Conservation (phyloP, 208 protist genomes). For the Leptomonas pyrrhocoris region DNA sequence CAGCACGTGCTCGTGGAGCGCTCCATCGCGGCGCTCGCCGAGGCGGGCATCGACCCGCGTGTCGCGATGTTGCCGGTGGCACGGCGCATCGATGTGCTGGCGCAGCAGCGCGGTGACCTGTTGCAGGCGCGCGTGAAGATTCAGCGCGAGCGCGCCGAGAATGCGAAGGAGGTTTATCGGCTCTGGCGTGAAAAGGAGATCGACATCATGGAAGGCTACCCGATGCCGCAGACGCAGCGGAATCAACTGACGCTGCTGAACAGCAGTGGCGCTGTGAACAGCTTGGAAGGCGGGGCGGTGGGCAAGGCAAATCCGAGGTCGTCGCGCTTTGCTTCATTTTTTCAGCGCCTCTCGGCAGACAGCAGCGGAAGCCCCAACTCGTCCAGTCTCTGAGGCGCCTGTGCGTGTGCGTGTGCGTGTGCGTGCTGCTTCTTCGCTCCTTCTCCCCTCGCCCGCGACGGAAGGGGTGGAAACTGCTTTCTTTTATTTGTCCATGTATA, state of each 20-base stretch:
- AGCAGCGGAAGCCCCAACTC: not conserved
- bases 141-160: slow-evolving; percentile 67
- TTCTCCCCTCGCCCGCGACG: too few relatives aligned
- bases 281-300: not conserved
- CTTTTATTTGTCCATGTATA: too few relatives aligned
- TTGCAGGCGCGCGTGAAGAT: slow-evolving; percentile 43
- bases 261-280: not conserved
- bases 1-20: slow-evolving; percentile 72
- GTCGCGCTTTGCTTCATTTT: not conserved
- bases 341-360: not conserved
- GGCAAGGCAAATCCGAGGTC: not conserved
- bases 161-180: slow-evolving; percentile 79
- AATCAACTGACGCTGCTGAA: slow-evolving; percentile 31
- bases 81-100: slow-evolving; percentile 62
- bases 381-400: not conserved
- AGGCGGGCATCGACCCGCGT: slow-evolving; percentile 67
- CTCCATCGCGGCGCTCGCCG: slow-evolving; percentile 58
- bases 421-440: not conserved
- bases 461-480: too few relatives aligned
- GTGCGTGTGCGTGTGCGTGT: not conserved
- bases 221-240: slow-evolving; percentile 31
- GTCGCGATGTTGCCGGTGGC: slow-evolving; percentile 66
- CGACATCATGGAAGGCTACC: slow-evolving; percentile 57
- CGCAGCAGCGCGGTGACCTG: slow-evolving; percentile 47
- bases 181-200: slow-evolving; percentile 80